phyloP scores from a whole-genome alignment of 306 rosid species.

The Alnus rubra region DNA sequence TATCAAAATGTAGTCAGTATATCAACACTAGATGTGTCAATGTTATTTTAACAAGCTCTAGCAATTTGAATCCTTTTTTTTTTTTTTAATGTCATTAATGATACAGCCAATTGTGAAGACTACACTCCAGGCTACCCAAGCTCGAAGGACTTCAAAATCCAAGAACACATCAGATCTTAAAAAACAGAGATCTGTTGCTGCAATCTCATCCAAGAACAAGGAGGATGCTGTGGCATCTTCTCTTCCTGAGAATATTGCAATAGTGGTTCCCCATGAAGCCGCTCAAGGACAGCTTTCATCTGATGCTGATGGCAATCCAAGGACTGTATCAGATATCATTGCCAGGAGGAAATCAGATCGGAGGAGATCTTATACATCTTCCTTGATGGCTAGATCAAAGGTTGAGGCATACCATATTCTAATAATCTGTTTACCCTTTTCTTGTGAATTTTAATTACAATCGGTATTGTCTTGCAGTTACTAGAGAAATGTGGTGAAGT shows the following conservation, averaged over 20 bases:
- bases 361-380: conserved; percentile 75
- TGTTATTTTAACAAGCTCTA: background rate
- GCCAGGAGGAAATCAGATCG: conserved; percentile 52
- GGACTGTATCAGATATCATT: conserved; percentile 30
- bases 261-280: conserved; percentile 34
- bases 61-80: conserved; percentile 8
- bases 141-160: conserved; percentile 46
- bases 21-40: background rate
- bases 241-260: conserved; percentile 34
- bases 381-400: conserved; percentile 69
- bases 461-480: conserved; percentile 48
- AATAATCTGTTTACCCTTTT: conserved; percentile 14
- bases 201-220: conserved; percentile 43
- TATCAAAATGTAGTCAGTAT: conserved; percentile 4
- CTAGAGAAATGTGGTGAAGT: conserved; percentile 53
- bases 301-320: conserved; percentile 40
- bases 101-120: conserved; percentile 62
- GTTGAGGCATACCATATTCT: conserved; percentile 40
- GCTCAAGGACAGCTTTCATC: conserved; percentile 39
- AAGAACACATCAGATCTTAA: conserved; percentile 32
- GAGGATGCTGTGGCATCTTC: conserved; percentile 35
- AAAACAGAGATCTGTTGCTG: conserved; percentile 39
- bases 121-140: conserved; percentile 38
- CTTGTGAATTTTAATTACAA: conserved; percentile 23
- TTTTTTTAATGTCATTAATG: conserved; percentile 16